Percentiles rank a stretch among this genome's conserved stretches.
Evolutionary conservation across 2,329 filamentous ascomycete genomes (phyloP).

Genomic region (Paraphaeosphaeria minitans): DNA sequence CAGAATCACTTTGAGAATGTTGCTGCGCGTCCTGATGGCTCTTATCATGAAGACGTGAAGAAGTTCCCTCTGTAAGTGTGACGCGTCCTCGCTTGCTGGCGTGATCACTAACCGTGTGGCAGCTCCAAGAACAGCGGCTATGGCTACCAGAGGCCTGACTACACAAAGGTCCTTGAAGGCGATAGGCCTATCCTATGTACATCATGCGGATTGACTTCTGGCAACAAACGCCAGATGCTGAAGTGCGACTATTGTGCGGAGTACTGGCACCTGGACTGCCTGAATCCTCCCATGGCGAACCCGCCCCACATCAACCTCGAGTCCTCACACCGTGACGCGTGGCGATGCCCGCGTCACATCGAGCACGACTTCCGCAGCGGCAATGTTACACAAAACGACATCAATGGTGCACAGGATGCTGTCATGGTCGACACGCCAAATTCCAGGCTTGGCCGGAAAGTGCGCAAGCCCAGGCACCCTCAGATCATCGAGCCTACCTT

Average conservation of each 20-base stretch:
- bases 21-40: slow-evolving; percentile 74
- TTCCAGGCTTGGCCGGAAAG: slow-evolving; percentile 45
- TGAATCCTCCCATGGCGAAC: slow-evolving; percentile 80
- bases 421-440: slow-evolving; percentile 36
- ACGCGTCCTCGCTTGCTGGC: slow-evolving; percentile 28
- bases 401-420: slow-evolving; percentile 34
- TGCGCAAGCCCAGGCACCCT: slow-evolving; percentile 58
- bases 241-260: slow-evolving; percentile 82
- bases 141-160: slow-evolving; percentile 47
- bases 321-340: slow-evolving; percentile 68
- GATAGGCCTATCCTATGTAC: slow-evolving; percentile 81
- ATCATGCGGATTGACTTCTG: slow-evolving; percentile 70
- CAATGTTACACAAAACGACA: slow-evolving; percentile 38
- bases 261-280: slow-evolving; percentile 90
- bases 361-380: slow-evolving; percentile 69
- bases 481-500: slow-evolving; percentile 55
- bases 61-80: slow-evolving; percentile 63
- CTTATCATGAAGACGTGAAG: slow-evolving; percentile 73
- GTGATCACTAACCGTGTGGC: slow-evolving; percentile 36
- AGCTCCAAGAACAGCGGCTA: slow-evolving; percentile 48
- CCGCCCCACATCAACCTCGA: slow-evolving; percentile 65
- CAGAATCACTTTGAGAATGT: slow-evolving; percentile 82
- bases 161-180: slow-evolving; percentile 68
- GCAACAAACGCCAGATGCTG: slow-evolving; percentile 73
- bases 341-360: slow-evolving; percentile 87